Base-by-base conservation (phyloP, 192 early-diverging fungal species). In the Coemansia sp. region DNA sequence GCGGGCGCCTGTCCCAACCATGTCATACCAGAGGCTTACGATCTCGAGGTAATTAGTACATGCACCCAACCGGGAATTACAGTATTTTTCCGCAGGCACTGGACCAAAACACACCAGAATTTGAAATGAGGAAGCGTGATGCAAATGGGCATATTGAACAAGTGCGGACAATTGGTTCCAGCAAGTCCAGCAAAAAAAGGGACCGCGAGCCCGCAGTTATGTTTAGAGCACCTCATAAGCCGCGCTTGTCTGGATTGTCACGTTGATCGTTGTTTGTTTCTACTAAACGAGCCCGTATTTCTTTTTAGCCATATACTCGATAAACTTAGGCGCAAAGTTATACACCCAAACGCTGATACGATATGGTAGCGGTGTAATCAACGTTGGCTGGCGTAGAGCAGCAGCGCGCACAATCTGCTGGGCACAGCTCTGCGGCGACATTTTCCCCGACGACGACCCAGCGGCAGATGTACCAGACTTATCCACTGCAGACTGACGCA, bases 401-500 rank as follows among this genome's bases (percentile, higher is more conserved):
- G 52, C 88, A 52, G 87, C 90, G 0, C 68, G 21, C n/a, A 95
- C 61, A 54, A 92, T 92, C 17, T 79, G 80, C 25, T 74, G 51
- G 21, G 91, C 92, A 58, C 89, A 91, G 1, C 59, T 67, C 6
- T 33, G 27, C 0, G 91, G 82, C 21, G 83, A 80, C 75, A 93
- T 51, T 22, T 88, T 88, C n/a, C 86, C 88, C n/a, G 84, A 78
- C 23, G 75, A 81, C 2, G 85, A 87, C 0, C 75, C 66, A 10
- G 70, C 63, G 7, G 39, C 52, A 6, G 52, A 27, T 2, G 7
- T 10, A 0, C 51, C 32, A 30, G 54, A 56, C 8, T 66, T 54
- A 54, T 94, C 91, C 5, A 92, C 82, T 0, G 90, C 90, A 1
- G 89, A 86, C 51, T 68, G 63, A 19, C 92, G 70, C 52, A 94